Base-by-base conservation (phyloP, 192 early-diverging fungal species). In the Umbelopsis isabellina region DNA sequence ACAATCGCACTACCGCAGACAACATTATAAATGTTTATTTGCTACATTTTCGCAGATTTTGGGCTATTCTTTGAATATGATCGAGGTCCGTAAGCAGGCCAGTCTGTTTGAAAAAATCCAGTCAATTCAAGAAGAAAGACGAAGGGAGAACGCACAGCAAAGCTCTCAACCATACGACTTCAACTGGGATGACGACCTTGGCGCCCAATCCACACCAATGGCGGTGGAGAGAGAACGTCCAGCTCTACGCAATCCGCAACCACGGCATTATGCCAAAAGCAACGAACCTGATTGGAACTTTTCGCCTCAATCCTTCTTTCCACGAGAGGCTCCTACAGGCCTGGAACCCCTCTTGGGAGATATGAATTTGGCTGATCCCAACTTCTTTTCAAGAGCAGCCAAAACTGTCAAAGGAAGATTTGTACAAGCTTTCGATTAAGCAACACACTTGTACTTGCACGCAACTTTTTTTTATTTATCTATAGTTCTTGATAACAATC, bases 41-140 rank as follows among this genome's bases (percentile, higher is more conserved):
- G 8, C 16, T 8, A 23, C 21, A 22, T 23, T 25, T 25, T 13
- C 2, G 16, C 30, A 61, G 55, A 23, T 61, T 25, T 18, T 61
- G 0, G 15, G 15, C n/a, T 61, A 61, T 35, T 61, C 55, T 25
- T 16, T 35, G n/a, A 35, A 25, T 25, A 35, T 61, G 13, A 25
- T 61, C 2, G 55, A 61, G 55, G 55, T 61, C 10, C 55, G 18
- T 18, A 61, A 61, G 13, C 55, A 61, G 16, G 27, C 55, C 55
- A 61, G 55, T 12, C 27, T 61, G 11, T 61, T 61, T 35, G 55
- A 61, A 35, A 61, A 61, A 61, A 61, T 61, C 25, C 55, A 61
- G 30, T 27, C 30, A 3, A 61, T 61, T 10, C 55, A 61, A 30
- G 55, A 61, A 35, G 55, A 61, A 61, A 61, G 55, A 35, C 55